Conservation (phyloP, 1,139 yeast genomes). For the Cylindricascospora bacillispora region DNA sequence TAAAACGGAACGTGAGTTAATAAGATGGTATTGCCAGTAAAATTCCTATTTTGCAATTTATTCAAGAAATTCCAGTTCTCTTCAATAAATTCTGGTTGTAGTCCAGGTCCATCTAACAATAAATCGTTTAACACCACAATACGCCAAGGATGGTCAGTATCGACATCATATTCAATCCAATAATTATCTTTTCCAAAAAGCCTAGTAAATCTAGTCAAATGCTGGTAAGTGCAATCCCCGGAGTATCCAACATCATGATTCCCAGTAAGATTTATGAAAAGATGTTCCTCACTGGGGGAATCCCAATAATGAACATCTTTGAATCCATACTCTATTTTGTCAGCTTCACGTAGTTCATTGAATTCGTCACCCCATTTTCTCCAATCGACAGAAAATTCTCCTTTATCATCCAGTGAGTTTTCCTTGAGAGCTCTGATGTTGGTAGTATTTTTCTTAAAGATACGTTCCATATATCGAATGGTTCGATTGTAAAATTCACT, state of each 20-base stretch:
- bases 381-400: constrained; percentile 20
- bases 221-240: constrained; percentile 90
- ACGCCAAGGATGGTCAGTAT: constrained; percentile 62
- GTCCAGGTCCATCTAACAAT: constrained; percentile 81
- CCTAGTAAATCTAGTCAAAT: constrained; percentile 62
- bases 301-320: constrained; percentile 58
- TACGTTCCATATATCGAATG: constrained; percentile 50
- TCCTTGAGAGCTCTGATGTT: constrained; percentile 10
- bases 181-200: constrained; percentile 79
- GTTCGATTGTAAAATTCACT: constrained; percentile 75
- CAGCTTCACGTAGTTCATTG: constrained; percentile 26
- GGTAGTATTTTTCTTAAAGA: constrained; percentile 30
- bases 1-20: constrained; percentile 85
- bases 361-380: constrained; percentile 41
- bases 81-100: constrained; percentile 54
- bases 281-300: constrained; percentile 26
- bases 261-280: constrained; percentile 75
- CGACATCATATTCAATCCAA: constrained; percentile 55
- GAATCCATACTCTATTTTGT: constrained; percentile 35
- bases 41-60: constrained; percentile 38
- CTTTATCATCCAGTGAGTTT: constrained; percentile 15
- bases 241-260: constrained; percentile 94
- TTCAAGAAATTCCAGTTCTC: constrained; percentile 66
- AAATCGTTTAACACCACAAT: constrained; percentile 75
- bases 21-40: constrained; percentile 68